Conservation (phyloP, 768 basidiomycete species). For the Collybiopsis confluens region DNA sequence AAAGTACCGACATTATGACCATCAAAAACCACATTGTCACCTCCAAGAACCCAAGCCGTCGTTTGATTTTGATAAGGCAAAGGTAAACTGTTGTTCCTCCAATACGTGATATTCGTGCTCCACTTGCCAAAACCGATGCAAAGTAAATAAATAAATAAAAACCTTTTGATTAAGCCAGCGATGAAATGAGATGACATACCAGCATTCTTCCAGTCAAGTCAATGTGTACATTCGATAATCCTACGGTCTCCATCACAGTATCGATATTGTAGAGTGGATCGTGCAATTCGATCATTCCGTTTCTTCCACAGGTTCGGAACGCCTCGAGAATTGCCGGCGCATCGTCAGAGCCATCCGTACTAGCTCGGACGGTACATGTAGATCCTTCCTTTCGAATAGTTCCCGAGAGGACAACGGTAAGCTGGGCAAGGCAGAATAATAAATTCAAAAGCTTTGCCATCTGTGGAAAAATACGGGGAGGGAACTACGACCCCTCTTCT, state of each 20-base stretch:
- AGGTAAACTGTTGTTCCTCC: slow-evolving; percentile 29
- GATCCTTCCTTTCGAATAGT: neutral
- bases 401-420: neutral
- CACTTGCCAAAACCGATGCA: slow-evolving; percentile 24
- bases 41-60: slow-evolving; percentile 33
- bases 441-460: neutral
- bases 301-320: slow-evolving; percentile 13
- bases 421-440: neutral
- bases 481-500: too few relatives aligned
- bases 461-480: too few relatives aligned
- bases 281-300: slow-evolving; percentile 22
- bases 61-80: slow-evolving; percentile 33
- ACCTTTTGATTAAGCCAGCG: too few relatives aligned
- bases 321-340: slow-evolving; percentile 20
- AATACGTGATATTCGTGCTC: slow-evolving; percentile 32
- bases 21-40: slow-evolving; percentile 22
- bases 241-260: slow-evolving; percentile 27
- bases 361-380: slow-evolving; percentile 18
- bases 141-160: too few relatives aligned
- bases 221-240: slow-evolving; percentile 25
- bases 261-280: slow-evolving; percentile 30
- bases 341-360: slow-evolving; percentile 18
- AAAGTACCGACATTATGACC: slow-evolving; percentile 33
- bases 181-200: slow-evolving; percentile 15
- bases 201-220: slow-evolving; percentile 31